phyloP scores from a whole-genome alignment of 768 basidiomycete genomes.

The Russula virescens region DNA sequence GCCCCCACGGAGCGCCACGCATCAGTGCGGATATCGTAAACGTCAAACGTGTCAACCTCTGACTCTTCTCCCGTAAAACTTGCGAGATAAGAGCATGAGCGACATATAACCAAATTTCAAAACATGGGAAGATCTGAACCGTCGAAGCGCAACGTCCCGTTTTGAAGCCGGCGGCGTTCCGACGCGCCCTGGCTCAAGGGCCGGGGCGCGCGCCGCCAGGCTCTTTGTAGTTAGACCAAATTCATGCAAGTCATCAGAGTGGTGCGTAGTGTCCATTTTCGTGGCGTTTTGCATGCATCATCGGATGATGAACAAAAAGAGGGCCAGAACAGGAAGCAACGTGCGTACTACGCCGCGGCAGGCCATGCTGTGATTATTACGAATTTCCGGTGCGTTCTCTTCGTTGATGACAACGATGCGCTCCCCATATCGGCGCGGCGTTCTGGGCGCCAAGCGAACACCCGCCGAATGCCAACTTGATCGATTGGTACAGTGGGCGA shows the following conservation, averaged over 20 bases:
- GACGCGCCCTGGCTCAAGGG: slow-evolving; percentile 36
- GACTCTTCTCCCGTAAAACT: slow-evolving; percentile 35
- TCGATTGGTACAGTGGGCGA: slow-evolving; percentile 31
- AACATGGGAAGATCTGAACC: slow-evolving; percentile 23
- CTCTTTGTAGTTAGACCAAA: slow-evolving; percentile 29
- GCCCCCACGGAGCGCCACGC: slow-evolving; percentile 21
- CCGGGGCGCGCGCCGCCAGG: slow-evolving; percentile 30
- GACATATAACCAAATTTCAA: no score
- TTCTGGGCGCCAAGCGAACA: background rate
- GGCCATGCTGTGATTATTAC: slow-evolving; percentile 36
- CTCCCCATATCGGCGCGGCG: slow-evolving; percentile 4
- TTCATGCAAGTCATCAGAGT: slow-evolving; percentile 31
- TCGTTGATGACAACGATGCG: slow-evolving; percentile 28
- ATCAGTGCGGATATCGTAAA: slow-evolving; percentile 33
- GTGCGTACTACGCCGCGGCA: no score
- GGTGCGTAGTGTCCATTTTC: slow-evolving; percentile 32
- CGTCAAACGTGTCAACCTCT: slow-evolving; percentile 35
- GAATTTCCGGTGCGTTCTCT: slow-evolving; percentile 31
- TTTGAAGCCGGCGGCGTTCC: slow-evolving; percentile 37
- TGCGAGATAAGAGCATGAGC: slow-evolving; percentile 2
- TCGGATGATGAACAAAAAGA: no score
- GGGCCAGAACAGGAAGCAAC: background rate
- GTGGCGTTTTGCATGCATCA: slow-evolving; percentile 41
- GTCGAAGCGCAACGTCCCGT: slow-evolving; percentile 33
- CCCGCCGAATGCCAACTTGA: slow-evolving; percentile 19